phyloP scores from a whole-genome alignment of 2,329 filamentous ascomycete species.

The Periconia sp. region DNA sequence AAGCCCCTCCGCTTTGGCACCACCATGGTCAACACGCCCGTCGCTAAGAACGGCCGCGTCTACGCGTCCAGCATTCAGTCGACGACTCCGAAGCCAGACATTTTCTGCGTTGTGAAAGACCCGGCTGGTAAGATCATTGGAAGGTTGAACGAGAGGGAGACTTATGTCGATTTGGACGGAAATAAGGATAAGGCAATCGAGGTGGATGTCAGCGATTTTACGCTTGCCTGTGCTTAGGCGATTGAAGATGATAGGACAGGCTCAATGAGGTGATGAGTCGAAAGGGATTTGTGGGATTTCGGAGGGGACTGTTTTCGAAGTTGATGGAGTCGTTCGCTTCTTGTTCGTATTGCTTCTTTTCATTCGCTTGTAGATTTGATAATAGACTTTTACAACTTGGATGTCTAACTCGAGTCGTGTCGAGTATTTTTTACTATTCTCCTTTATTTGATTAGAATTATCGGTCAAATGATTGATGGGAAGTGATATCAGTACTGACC shows the following conservation, averaged over 20 bases:
- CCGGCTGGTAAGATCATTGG: conserved; percentile 5
- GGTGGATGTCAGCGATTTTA: conserved; percentile 24
- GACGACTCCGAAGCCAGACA: conserved; percentile 10
- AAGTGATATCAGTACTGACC: no score
- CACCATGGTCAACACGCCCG: conserved; percentile 18
- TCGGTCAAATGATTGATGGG: no score
- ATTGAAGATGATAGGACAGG: not conserved
- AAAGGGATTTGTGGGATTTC: not conserved
- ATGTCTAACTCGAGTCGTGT: no score
- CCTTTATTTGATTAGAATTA: no score
- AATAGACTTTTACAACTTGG: no score
- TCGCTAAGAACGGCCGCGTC: conserved; percentile 16
- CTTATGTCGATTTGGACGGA: conserved; percentile 23
- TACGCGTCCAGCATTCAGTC: conserved; percentile 21
- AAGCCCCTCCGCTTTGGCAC: conserved; percentile 11
- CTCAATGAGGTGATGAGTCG: not conserved
- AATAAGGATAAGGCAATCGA: conserved; percentile 10
- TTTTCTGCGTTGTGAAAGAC: conserved; percentile 19
- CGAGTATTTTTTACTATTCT: no score
- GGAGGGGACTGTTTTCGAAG: not conserved
- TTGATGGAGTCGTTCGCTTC: no score
- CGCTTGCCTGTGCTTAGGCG: conserved; percentile 16
- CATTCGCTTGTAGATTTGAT: not conserved
- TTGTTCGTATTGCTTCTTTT: not conserved
- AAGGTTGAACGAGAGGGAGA: conserved; percentile 17